Percentiles rank a stretch among this genome's conserved stretches.
Conservation (phyloP, 1,284 basidiomycete species). For the Tilletia walkeri region DNA sequence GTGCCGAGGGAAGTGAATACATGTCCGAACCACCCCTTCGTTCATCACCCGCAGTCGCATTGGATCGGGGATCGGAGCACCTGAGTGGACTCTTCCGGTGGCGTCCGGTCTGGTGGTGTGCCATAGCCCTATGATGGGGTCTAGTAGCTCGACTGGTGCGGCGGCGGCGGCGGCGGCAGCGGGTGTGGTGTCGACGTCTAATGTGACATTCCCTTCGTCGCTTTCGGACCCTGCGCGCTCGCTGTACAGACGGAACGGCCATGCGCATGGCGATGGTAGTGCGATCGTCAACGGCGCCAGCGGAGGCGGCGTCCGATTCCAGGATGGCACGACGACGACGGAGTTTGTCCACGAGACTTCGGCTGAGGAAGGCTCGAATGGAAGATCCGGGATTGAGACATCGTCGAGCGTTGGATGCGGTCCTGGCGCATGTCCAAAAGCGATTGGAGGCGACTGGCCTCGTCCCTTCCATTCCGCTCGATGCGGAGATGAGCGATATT, state of each 20-base stretch:
- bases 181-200: background rate
- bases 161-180: too few relatives aligned
- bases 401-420: slow-evolving; percentile 36
- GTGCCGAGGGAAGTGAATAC: background rate
- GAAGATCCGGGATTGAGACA: background rate
- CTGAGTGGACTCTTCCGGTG: background rate
- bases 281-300: too few relatives aligned
- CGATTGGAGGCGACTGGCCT: slow-evolving; percentile 45
- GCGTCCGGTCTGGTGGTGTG: background rate
- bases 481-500: slow-evolving; percentile 50
- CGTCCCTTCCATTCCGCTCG: slow-evolving; percentile 41
- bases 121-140: background rate
- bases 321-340: background rate
- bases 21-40: background rate
- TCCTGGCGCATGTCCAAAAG: slow-evolving; percentile 40
- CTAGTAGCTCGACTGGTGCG: background rate
- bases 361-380: background rate
- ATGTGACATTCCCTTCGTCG: background rate
- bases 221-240: background rate
- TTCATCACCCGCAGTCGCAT: background rate
- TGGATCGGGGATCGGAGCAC: background rate
- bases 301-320: too few relatives aligned
- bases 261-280: background rate
- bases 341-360: background rate
- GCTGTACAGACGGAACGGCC: background rate